Evolutionary conservation across 2,329 filamentous ascomycete species (phyloP).

Genomic region (Onygenales sp.): DNA sequence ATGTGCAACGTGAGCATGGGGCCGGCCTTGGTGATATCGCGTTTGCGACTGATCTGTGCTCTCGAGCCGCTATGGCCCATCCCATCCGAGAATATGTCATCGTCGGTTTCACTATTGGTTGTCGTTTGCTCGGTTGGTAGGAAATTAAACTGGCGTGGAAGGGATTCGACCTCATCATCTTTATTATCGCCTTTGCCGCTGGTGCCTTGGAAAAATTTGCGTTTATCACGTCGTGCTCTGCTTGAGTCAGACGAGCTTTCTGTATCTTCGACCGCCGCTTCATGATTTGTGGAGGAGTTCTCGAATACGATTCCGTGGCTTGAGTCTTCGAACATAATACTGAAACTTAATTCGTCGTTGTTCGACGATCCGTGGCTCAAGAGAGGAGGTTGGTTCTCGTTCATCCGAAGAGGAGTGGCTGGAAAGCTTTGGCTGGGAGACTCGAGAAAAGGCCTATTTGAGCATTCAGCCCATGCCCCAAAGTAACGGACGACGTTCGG

Average conservation of each 20-base stretch:
- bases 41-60: slow-evolving; percentile 20
- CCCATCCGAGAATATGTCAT: slow-evolving; percentile 34
- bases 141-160: slow-evolving; percentile 32
- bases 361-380: slow-evolving; percentile 9
- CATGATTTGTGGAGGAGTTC: slow-evolving; percentile 11
- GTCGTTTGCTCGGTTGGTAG: slow-evolving; percentile 23
- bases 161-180: slow-evolving; percentile 41
- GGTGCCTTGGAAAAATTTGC: slow-evolving; percentile 3
- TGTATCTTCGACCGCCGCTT: slow-evolving; percentile 12
- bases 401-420: background rate
- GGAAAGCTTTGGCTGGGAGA: background rate
- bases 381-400: slow-evolving; percentile 1
- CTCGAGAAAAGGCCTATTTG: background rate
- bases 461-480: slow-evolving; percentile 53
- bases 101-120: slow-evolving; percentile 25
- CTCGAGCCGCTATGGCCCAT: slow-evolving; percentile 26
- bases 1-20: slow-evolving; percentile 49
- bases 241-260: slow-evolving; percentile 12
- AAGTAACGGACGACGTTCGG: slow-evolving; percentile 59
- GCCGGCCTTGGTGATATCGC: slow-evolving; percentile 15
- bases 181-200: slow-evolving; percentile 13
- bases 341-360: slow-evolving; percentile 23
- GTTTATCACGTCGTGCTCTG: background rate
- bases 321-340: slow-evolving; percentile 33
- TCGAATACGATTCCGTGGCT: slow-evolving; percentile 18